These are phyloP conservation scores for Tricholoma sp. DNA, from an alignment of 768 basidiomycete species.

Conservation along the genomic window DNA sequence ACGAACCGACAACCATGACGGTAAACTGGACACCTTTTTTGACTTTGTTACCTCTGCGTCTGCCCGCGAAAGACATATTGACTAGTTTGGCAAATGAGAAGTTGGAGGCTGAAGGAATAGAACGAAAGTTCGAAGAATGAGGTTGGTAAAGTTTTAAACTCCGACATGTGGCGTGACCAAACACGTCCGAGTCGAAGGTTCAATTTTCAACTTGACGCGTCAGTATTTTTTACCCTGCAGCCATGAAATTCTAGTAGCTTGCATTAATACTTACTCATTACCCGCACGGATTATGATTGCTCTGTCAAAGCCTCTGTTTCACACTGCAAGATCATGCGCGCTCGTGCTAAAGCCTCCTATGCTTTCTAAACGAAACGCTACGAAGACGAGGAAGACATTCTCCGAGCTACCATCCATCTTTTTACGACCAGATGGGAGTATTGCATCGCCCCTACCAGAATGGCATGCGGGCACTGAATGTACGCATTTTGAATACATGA, in stretches of 20 bases:
- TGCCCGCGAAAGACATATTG: slow-evolving; percentile 80
- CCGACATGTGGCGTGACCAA: slow-evolving; percentile 28
- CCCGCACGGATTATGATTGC: slow-evolving; percentile 6
- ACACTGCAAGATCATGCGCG: neutral
- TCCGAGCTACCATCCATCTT: slow-evolving; percentile 52
- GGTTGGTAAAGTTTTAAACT: slow-evolving; percentile 34
- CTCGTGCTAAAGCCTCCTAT: neutral
- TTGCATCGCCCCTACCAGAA: slow-evolving; percentile 35
- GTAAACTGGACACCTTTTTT: slow-evolving; percentile 99
- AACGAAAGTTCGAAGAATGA: slow-evolving; percentile 8
- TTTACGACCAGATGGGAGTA: slow-evolving; percentile 37
- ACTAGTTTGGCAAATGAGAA: slow-evolving; percentile 5
- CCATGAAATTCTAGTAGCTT: neutral
- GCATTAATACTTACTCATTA: neutral
- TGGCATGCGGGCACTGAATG: slow-evolving; percentile 31
- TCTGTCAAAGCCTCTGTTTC: neutral
- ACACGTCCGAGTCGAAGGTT: slow-evolving; percentile 16
- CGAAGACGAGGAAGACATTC: slow-evolving; percentile 44
- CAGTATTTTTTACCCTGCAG: neutral
- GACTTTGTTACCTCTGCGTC: slow-evolving; percentile 89
- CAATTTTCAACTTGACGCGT: slow-evolving; percentile 10
- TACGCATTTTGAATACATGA: slow-evolving; percentile 1
- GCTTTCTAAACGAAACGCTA: slow-evolving; percentile 2
- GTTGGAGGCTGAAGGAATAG: neutral
- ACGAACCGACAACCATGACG: slow-evolving; percentile 94